A percentile compares a stretch with the other conserved stretches of the same genome.
Conservation (phyloP, 768 basidiomycete genomes). For the Russula vinacea region DNA sequence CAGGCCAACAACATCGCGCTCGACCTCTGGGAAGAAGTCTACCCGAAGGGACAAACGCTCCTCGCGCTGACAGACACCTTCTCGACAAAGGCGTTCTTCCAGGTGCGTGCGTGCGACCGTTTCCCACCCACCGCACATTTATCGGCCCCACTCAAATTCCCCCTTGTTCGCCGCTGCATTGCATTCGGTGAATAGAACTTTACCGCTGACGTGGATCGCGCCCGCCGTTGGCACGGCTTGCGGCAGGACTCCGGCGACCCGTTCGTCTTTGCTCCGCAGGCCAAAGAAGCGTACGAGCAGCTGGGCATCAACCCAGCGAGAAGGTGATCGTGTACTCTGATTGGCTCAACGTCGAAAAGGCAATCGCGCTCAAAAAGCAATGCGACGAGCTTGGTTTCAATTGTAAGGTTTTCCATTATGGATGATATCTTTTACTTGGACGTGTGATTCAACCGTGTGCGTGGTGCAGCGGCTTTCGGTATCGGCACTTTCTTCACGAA, state of each 20-base stretch:
- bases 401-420: conserved; percentile 40
- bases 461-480: conserved; percentile 71
- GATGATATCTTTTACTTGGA: not conserved
- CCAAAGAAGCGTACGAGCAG: conserved; percentile 64
- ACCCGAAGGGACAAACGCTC: conserved; percentile 49
- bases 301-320: conserved; percentile 63
- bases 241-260: conserved; percentile 96
- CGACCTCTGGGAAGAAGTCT: conserved; percentile 82
- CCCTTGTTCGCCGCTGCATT: not conserved
- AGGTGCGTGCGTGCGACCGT: conserved; percentile 45
- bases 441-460: conserved; percentile 5
- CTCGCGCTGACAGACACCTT: conserved; percentile 95
- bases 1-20: conserved; percentile 69
- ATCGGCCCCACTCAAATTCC: not conserved
- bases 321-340: conserved; percentile 88
- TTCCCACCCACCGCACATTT: not conserved
- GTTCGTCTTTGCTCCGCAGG: conserved; percentile 69
- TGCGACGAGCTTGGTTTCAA: conserved; percentile 70
- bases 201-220: conserved; percentile 51
- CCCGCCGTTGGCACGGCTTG: conserved; percentile 72
- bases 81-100: conserved; percentile 81
- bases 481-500: conserved; percentile 93
- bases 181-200: conserved; percentile 50
- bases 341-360: conserved; percentile 66
- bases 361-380: conserved; percentile 64